Evolutionary conservation across 192 early-diverging fungal genomes (phyloP), one percentile per base, ranked within the genome.

Genomic region (Umbelopsis ramanniana): DNA sequence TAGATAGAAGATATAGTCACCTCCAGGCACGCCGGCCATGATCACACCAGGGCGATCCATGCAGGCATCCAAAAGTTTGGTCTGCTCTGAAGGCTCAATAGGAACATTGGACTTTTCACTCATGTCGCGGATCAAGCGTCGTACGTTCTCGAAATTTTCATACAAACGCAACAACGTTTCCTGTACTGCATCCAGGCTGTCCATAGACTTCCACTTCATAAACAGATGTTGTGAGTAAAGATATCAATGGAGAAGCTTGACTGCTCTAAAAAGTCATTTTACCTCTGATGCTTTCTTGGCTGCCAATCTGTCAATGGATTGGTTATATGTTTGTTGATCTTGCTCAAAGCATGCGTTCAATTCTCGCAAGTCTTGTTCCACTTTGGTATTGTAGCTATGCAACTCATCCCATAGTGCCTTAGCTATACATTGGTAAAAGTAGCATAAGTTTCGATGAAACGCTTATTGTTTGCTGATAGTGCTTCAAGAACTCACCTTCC

Each of bases 1-100:
- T 14, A 2, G 46, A 29, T 21, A 35, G 0, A 4, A 45, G 63
- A 29, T 29, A 29, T 29, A 29, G 3, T 80, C 82, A 93, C 89
- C 92, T 54, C 98, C 98, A 22, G 98, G 98, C 4, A 99, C 96
- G 23, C 95, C 96, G 19, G 94, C 92, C 89, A 96, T 91, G 21
- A 97, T 72, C 10, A 95, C 90, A 52, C 98, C 98, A 48, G 93
- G 89, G 5, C 92, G 82, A 6, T 79, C 69, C 74, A 91, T 84
- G 73, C 93, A 96, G 3, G 90, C 89, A 81, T 98, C 93, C 37
- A 99, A 76, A 48, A 99, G 80, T 7, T 83, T 69, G 3, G 96
- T 97, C 75, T 99, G 98, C 72, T 90, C 86, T 2, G 79, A 74
- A 0, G 98, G 98, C 72, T 99, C 98, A 52, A 99, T 92, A 8